These are phyloP conservation scores for Talaromyces liani DNA, from an alignment of 495 filamentous ascomycete species.

Conservation along the genomic window DNA sequence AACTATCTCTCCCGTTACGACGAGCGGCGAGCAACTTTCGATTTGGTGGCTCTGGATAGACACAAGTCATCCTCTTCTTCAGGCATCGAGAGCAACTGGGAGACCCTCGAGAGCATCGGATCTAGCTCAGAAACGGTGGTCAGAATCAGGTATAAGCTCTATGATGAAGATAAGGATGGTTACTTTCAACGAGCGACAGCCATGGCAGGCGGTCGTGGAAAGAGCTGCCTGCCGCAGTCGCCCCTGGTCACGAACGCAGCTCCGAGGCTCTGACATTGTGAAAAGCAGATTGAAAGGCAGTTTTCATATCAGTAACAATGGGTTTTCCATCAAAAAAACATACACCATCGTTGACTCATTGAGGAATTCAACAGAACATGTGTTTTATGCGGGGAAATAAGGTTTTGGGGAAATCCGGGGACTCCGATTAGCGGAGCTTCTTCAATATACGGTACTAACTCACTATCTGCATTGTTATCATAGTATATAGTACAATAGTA, in stretches of 20 bases:
- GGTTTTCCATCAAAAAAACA: too few relatives aligned
- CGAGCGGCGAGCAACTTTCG: slow-evolving; percentile 1
- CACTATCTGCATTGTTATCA: neutral
- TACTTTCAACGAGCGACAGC: slow-evolving; percentile 3
- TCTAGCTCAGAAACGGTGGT: neutral
- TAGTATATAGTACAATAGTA: too few relatives aligned
- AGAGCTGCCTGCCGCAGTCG: neutral
- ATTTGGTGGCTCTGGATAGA: slow-evolving; percentile 3
- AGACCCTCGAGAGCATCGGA: slow-evolving; percentile 1
- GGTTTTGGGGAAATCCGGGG: neutral
- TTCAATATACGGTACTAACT: neutral
- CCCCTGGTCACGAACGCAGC: neutral
- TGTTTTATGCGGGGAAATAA: neutral
- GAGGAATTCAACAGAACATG: neutral
- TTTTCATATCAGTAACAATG: neutral
- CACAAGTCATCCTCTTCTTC: neutral
- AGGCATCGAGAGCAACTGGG: neutral
- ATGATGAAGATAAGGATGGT: neutral
- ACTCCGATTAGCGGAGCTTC: neutral
- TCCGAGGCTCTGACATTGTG: neutral
- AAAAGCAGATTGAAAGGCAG: neutral
- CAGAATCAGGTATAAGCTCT: neutral
- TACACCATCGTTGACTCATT: too few relatives aligned
- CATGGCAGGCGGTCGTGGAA: neutral
- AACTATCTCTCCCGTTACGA: neutral